These are phyloP conservation scores for Claviceps sp. DNA, from an alignment of 2,329 filamentous ascomycete genomes.

Conservation along the genomic window DNA sequence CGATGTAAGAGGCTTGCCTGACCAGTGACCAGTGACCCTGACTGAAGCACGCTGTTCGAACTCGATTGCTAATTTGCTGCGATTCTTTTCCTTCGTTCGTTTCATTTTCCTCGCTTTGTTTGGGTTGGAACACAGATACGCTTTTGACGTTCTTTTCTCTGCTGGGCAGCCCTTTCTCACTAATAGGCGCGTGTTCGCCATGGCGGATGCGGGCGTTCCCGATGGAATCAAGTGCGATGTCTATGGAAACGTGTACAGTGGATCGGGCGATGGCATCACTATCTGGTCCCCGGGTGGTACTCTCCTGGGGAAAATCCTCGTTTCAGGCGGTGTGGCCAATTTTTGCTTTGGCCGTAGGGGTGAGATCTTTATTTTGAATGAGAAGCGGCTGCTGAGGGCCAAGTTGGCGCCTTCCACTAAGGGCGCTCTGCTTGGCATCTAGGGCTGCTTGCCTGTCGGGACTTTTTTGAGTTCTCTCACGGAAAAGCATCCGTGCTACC, in stretches of 20 bases:
- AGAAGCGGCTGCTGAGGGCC: slow-evolving; percentile 28
- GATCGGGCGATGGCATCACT: slow-evolving; percentile 34
- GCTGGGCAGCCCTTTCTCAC: slow-evolving; percentile 24
- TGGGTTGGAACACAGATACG: slow-evolving; percentile 15
- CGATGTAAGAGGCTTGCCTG: slow-evolving; percentile 13
- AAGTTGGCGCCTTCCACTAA: slow-evolving; percentile 7
- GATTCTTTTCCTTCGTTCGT: too few species aligned
- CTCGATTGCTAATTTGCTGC: too few species aligned
- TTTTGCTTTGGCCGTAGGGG: slow-evolving; percentile 33
- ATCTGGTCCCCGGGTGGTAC: slow-evolving; percentile 33
- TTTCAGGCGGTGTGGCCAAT: slow-evolving; percentile 29
- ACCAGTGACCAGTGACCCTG: too few species aligned
- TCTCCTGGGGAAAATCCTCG: slow-evolving; percentile 30
- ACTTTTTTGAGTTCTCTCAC: too few species aligned
- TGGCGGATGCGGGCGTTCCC: slow-evolving; percentile 32
- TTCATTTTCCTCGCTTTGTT: too few species aligned
- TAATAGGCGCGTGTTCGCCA: slow-evolving; percentile 37
- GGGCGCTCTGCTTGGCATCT: slow-evolving; percentile 11
- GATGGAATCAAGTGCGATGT: slow-evolving; percentile 34
- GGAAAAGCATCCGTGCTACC: too few species aligned
- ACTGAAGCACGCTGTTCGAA: not conserved
- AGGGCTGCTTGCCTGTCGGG: not conserved
- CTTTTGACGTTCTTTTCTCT: slow-evolving; percentile 18
- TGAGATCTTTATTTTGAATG: slow-evolving; percentile 33
- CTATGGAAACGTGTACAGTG: slow-evolving; percentile 34